Base-by-base conservation (phyloP, 768 basidiomycete genomes). In the Daedaleopsis nitida region DNA sequence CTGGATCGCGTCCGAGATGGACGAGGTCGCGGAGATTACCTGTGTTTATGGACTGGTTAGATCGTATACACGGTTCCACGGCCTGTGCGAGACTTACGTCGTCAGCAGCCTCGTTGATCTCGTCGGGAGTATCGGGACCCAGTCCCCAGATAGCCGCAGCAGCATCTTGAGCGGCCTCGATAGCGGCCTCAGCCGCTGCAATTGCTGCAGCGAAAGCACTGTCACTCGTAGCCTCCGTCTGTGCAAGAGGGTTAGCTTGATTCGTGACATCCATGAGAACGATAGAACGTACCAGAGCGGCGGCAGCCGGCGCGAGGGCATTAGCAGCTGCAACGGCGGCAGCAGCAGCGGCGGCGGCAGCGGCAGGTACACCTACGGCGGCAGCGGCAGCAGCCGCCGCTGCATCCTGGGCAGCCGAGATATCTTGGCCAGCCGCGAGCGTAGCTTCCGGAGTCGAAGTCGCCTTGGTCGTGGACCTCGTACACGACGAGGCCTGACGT, bases 291-390 rank as follows among this genome's bases (percentile, higher is more conserved):
- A 58, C 57, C 17, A 58, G 24, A 11, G 57, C 57, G 4, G 49
- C 50, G 0, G 57, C 57, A 9, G 57, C 57, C 7, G 57, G 57
- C 4, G 16, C 57, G 11, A 58, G 51, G 11, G 50, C 50, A 19
- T 19, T 44, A 1, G 57, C 57, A 21, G 57, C 49, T 1, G 24
- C 16, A 12, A 52, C 42, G 8, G 50, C 50, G 0, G 24, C 57
- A 0, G 57, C 24, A 4, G 57, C 57, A 8, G 57, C 57, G 19
- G 57, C 49, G 2, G 57, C 49, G 2, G 19, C 47, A 2, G 47
- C 47, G 5, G 47, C 47, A 1, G 11, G 5, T 4, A 21, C 47
- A 23, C 5, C 4, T 0, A 11, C 2, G 1, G 47, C 47, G 24
- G 47, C 47, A 11, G 19, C 13, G 5, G 21, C 23, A 23, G 23